Conservation (phyloP, 805 yeast species). For the Debaryomyces tyrocola region DNA sequence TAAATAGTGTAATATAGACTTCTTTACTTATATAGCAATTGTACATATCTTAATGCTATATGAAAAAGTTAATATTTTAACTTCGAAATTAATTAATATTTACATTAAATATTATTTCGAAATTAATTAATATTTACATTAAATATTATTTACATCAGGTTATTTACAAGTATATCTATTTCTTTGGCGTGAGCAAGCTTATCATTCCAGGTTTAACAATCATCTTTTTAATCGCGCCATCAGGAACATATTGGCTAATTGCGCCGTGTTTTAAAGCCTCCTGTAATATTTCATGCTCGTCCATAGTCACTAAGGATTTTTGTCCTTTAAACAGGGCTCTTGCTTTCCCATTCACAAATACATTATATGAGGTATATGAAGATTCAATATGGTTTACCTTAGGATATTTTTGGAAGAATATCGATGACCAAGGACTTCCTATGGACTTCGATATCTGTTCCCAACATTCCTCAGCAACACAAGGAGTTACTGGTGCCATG, state of each 20-base stretch:
- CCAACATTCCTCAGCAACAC: constrained; percentile 81
- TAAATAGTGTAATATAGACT: constrained; percentile 11
- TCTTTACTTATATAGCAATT: not conserved
- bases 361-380: constrained; percentile 43
- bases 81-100: constrained; percentile 4
- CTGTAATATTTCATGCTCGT: constrained; percentile 35
- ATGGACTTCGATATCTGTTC: constrained; percentile 40
- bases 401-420: constrained; percentile 72
- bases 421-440: constrained; percentile 42
- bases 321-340: constrained; percentile 44
- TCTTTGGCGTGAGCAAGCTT: constrained; percentile 36
- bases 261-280: constrained; percentile 31
- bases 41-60: not conserved
- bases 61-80: not conserved
- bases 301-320: constrained; percentile 35
- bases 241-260: constrained; percentile 43
- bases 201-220: constrained; percentile 54
- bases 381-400: constrained; percentile 40
- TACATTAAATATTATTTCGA: constrained; percentile 3
- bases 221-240: constrained; percentile 47
- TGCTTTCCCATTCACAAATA: constrained; percentile 75
- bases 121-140: constrained; percentile 4
- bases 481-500: constrained; percentile 81
- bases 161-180: constrained; percentile 10
- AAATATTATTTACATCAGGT: constrained; percentile 1